Percentiles rank a stretch among this genome's conserved stretches.
Evolutionary conservation across 1,284 basidiomycete species (phyloP).

Genomic region (Tetrapyrgos nigripes): DNA sequence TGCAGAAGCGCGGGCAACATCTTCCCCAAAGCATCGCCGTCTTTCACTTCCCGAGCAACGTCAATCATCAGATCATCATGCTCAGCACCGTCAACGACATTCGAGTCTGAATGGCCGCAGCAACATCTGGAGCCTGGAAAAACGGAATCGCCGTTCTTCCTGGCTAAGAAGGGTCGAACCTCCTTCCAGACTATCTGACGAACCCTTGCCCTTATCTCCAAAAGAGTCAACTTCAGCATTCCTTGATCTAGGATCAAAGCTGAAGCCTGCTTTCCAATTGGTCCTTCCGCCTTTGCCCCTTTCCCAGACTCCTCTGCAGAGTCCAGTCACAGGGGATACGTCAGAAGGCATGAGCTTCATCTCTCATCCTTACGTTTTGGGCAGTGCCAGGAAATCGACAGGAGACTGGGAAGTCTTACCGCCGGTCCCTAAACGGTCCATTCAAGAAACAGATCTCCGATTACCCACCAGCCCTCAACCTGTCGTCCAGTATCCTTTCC

Average conservation of each 20-base stretch:
- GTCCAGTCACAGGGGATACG: background rate
- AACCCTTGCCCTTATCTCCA: constrained; percentile 22
- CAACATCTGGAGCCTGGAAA: constrained; percentile 25
- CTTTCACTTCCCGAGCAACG: constrained; percentile 36
- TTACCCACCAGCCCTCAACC: background rate
- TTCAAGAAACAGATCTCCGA: background rate
- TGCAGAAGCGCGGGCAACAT: constrained; percentile 4
- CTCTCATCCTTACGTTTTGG: constrained; percentile 36
- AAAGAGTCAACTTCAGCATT: constrained; percentile 11
- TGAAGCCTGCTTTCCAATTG: background rate
- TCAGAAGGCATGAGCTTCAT: constrained; percentile 22
- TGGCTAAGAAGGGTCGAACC: constrained; percentile 28
- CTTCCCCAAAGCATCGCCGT: constrained; percentile 27
- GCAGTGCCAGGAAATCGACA: constrained; percentile 11
- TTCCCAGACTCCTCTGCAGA: constrained; percentile 9
- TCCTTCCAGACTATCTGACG: constrained; percentile 9
- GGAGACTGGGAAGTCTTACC: constrained; percentile 16
- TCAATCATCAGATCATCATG: constrained; percentile 13
- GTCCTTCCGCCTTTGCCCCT: constrained; percentile 27
- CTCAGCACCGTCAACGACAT: constrained; percentile 23
- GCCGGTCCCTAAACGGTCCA: no score
- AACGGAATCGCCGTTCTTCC: constrained; percentile 20
- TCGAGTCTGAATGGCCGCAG: constrained; percentile 27
- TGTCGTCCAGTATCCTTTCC: background rate
- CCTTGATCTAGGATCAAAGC: constrained; percentile 2